These are phyloP conservation scores for Eremomyces bilateralis DNA, from an alignment of 495 filamentous ascomycete species.

Conservation along the genomic window DNA sequence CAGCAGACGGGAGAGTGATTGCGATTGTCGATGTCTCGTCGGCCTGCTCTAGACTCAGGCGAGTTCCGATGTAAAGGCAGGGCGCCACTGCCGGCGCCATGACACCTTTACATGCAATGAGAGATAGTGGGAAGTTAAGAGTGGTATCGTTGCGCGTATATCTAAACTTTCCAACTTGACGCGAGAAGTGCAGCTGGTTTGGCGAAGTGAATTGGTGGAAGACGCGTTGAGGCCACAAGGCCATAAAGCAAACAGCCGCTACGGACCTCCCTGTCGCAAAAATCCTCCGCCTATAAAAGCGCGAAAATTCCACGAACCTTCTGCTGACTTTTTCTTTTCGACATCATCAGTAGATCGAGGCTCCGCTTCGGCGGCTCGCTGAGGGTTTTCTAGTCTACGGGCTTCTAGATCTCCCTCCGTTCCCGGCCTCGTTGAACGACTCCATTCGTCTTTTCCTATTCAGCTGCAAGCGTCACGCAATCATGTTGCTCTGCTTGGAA, in stretches of 20 bases:
- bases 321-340: slow-evolving; percentile 15
- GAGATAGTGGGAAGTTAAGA: too few species aligned
- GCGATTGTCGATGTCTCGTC: slow-evolving; percentile 45
- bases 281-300: too few species aligned
- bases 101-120: too few species aligned
- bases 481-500: slow-evolving; percentile 27
- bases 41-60: slow-evolving; percentile 57
- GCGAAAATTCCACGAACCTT: too few species aligned
- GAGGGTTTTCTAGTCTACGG: slow-evolving; percentile 25
- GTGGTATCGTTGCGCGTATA: too few species aligned
- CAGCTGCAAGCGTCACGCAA: slow-evolving; percentile 20
- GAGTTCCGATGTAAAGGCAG: slow-evolving; percentile 61
- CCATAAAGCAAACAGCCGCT: too few species aligned
- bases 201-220: too few species aligned
- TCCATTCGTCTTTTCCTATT: slow-evolving; percentile 20
- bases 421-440: slow-evolving; percentile 30
- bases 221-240: too few species aligned
- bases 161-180: too few species aligned
- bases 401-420: slow-evolving; percentile 30
- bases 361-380: slow-evolving; percentile 31
- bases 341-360: slow-evolving; percentile 29
- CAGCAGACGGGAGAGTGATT: slow-evolving; percentile 50
- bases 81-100: slow-evolving; percentile 15
- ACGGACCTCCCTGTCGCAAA: too few species aligned
- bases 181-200: too few species aligned